Base-by-base conservation (phyloP, 2,329 filamentous ascomycete genomes). In the Exophiala viscosa region DNA sequence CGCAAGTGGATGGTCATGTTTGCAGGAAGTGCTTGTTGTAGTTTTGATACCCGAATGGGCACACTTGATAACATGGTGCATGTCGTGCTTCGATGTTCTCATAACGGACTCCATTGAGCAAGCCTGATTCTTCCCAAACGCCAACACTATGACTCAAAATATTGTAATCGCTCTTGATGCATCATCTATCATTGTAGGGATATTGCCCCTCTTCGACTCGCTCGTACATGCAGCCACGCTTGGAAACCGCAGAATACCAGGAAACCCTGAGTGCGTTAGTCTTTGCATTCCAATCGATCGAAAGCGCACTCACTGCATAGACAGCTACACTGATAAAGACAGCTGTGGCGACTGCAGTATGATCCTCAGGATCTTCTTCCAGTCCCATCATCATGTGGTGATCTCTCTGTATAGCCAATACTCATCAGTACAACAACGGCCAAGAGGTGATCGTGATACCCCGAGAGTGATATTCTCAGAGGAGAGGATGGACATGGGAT, bases 201-300 rank as follows among this genome's bases (percentile, higher is more conserved):
- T 73, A 96, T 96, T 57, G 89, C 87, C 60, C 91, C 91, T 68
- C 87, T 80, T 70, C 88, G 81, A 72, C 83, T 90, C 71, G 91
- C 86, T 70, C 90, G 85, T 64, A 89, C 74, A 72, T 97, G 90
- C 57, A 96, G 80, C 66, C 87, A 82, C 59, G 90, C 92, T 71
- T 97, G 92, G 62, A 91, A 82, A 52, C 86, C 88, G 73, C 92
- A 97, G 75, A 95, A 96, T 45, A 95, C 79, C 51, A 96, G 81
- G 78, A 97, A 97, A 14, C 80, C 84, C 91, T 95, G 60, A 15
- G 32, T 14, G 9, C 15, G 46, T 66, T 48, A 65, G 60, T 3
- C 7, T 11, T 13, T 11, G 8, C 20, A 23, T 13, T 2, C 28
- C n/a, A 14, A n/a, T 23, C 5, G n/a, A 14, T 17, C 8, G 18